Evolutionary conservation across 306 rosid genomes (phyloP), one percentile per base, ranked within the genome.

Genomic region (Medicago ruthenica): DNA sequence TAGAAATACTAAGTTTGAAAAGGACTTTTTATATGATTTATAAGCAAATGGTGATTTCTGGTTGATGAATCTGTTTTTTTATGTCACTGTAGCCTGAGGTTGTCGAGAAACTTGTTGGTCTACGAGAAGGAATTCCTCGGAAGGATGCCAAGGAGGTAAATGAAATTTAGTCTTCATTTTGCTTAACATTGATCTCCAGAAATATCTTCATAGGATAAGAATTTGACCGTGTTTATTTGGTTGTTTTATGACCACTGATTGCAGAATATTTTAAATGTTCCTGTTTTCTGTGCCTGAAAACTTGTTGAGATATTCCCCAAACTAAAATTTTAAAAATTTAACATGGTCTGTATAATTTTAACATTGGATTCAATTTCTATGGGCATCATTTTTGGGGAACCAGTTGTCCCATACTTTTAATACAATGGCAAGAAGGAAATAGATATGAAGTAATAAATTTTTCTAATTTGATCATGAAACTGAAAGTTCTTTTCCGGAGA

Each of bases 131-230:
- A 83, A 95, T 95, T 74, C 98, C 98, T 15, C 82, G 91, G 77
- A 95, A 95, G 76, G 98, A 95, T 73, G 98, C 98, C n/a, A 95
- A 95, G 78, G 97, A 95, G 98, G 98, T 95, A 85, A n/a, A 80
- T 50, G 40, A 61, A 78, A 41, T 64, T 74, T 50, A 34, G 2
- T 44, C 47, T 68, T 63, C 70, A 47, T 72, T 67, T 67, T 76
- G 15, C 69, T 71, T n/a, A 41, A 62, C 9, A 21, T 71, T 62
- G 47, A 82, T 71, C 36, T 74, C 36, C 48, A 27, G 31, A 58
- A 45, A 70, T 62, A 63, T 51, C 9, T 57, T 76, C 14, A 16
- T 14, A 8, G 24, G 16, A 13, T 45, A 34, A 34, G 37, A 34
- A 5, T 34, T 34, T 34, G 37, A 34, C 6, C 5, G 27, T 27